Percentiles rank a stretch among this genome's conserved stretches.
Conservation (phyloP, 2,329 filamentous ascomycete species). For the Mycosphaerella arachidis region DNA sequence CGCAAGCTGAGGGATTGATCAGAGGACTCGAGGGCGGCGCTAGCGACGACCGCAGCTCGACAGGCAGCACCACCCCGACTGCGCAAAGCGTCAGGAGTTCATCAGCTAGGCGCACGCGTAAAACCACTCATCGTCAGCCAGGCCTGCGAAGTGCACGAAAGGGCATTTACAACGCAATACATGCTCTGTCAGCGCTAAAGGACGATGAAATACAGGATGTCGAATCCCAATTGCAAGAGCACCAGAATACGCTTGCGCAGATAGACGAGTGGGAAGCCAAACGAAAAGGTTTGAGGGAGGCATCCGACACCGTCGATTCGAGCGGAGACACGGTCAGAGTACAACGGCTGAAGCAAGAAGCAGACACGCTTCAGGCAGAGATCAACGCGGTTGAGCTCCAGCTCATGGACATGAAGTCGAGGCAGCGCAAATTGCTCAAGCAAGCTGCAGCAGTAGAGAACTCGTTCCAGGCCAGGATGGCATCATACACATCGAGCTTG, state of each 20-base stretch:
- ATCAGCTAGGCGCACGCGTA: constrained; percentile 40
- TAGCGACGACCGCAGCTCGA: constrained; percentile 44
- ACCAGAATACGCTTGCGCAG: constrained; percentile 55
- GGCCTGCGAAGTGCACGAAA: constrained; percentile 60
- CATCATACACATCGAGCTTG: constrained; percentile 64
- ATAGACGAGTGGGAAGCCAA: constrained; percentile 58
- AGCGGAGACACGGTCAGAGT: constrained; percentile 55
- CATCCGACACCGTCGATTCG: constrained; percentile 54
- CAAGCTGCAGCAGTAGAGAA: constrained; percentile 62
- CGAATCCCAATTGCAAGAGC: constrained; percentile 51
- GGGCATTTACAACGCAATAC: constrained; percentile 60
- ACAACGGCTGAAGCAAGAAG: constrained; percentile 48
- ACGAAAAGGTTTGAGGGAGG: constrained; percentile 50
- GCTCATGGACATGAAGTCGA: constrained; percentile 50
- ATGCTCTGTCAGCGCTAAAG: constrained; percentile 61
- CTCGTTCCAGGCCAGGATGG: constrained; percentile 64
- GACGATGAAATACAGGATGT: constrained; percentile 62
- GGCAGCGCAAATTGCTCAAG: constrained; percentile 55
- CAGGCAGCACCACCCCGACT: constrained; percentile 48
- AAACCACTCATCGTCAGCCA: constrained; percentile 50
- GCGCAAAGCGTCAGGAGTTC: constrained; percentile 34
- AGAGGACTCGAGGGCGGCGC: constrained; percentile 41
- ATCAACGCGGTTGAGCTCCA: constrained; percentile 48
- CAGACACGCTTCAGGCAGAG: constrained; percentile 53
- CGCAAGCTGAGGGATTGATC: constrained; percentile 55